A percentile compares a stretch with the other conserved stretches of the same genome.
These are phyloP conservation scores for Rhodosporidiobolus odoratus DNA, from an alignment of 768 basidiomycete species.

Conservation along the genomic window DNA sequence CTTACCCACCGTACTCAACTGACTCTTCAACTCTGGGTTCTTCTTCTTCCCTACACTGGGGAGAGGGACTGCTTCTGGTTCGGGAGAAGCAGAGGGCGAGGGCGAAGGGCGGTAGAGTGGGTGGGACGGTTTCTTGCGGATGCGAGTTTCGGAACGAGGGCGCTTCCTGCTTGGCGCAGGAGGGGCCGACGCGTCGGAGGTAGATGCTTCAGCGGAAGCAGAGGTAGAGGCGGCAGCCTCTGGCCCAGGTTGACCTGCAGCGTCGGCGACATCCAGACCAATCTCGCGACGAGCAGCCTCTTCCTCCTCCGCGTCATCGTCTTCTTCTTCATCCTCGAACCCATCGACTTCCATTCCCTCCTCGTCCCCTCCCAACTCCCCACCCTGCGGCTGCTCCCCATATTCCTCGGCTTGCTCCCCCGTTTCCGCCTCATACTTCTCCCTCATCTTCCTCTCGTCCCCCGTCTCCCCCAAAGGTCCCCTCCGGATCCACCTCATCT, in stretches of 20 bases:
- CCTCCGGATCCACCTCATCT: conserved; percentile 79
- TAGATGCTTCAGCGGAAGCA: not conserved
- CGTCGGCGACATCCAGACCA: conserved; percentile 40
- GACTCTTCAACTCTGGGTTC: conserved; percentile 30
- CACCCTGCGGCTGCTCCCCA: conserved; percentile 41
- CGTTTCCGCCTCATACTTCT: conserved; percentile 44
- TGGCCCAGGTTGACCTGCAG: conserved; percentile 33
- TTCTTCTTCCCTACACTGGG: conserved; percentile 28
- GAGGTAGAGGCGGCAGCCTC: conserved; percentile 26
- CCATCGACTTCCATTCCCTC: not conserved
- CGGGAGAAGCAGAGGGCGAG: conserved; percentile 7
- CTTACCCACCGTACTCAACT: conserved; percentile 38
- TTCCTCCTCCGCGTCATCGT: conserved; percentile 22
- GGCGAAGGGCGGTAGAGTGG: conserved; percentile 32
- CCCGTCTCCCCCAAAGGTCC: conserved; percentile 66
- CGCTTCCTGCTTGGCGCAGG: conserved; percentile 50
- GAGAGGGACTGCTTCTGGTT: conserved; percentile 31
- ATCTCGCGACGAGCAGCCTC: conserved; percentile 34
- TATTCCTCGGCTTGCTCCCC: conserved; percentile 42
- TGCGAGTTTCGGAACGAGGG: conserved; percentile 16
- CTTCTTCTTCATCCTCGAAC: conserved; percentile 14
- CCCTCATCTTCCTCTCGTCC: conserved; percentile 57
- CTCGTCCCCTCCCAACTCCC: conserved; percentile 38
- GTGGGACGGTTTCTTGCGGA: conserved; percentile 33
- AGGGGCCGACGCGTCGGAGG: conserved; percentile 46